A percentile compares a stretch with the other conserved stretches of the same genome.
These are phyloP conservation scores for Scutellaria baicalensis DNA, from an alignment of 257 asterid species.

Conservation along the genomic window DNA sequence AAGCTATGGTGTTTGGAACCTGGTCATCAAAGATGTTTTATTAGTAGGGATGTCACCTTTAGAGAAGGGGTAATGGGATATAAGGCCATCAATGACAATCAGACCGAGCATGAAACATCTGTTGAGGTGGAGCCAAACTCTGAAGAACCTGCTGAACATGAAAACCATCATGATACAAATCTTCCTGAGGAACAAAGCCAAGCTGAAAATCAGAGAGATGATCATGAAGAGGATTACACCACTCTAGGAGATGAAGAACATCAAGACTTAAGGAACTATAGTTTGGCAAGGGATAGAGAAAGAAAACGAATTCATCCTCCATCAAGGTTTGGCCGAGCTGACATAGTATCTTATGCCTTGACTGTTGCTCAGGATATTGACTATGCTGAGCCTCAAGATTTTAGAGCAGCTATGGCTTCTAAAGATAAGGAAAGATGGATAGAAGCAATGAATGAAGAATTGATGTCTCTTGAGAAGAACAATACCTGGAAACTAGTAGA, in stretches of 20 bases:
- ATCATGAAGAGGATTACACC: too few relatives aligned
- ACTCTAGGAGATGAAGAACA: too few relatives aligned
- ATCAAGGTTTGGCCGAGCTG: neutral
- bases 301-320: neutral
- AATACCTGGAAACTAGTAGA: neutral
- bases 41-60: neutral
- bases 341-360: neutral
- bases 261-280: neutral
- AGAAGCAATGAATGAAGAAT: neutral
- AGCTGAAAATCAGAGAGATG: neutral
- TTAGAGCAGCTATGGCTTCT: neutral
- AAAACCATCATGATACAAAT: too few relatives aligned
- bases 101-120: too few relatives aligned
- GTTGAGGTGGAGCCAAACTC: neutral
- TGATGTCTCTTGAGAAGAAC: neutral
- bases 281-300: neutral
- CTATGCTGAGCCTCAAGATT: neutral
- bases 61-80: neutral
- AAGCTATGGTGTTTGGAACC: neutral
- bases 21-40: too few relatives aligned
- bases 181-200: too few relatives aligned
- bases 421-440: neutral
- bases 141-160: neutral
- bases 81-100: neutral
- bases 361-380: neutral